phyloP scores from a whole-genome alignment of 768 basidiomycete species.

The Tubosaeta sp. region DNA sequence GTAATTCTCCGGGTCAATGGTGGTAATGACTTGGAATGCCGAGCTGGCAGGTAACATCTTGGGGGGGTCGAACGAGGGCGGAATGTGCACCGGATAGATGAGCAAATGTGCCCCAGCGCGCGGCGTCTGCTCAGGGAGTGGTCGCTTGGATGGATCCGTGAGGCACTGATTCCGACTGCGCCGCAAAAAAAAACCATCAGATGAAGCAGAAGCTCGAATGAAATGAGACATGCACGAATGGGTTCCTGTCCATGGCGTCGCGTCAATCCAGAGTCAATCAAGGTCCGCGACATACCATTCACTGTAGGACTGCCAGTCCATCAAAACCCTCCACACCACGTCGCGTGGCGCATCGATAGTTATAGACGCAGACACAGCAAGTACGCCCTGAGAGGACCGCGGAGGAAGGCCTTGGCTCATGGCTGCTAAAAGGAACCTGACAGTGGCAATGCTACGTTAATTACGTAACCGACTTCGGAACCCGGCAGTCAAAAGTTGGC shows the following conservation, averaged over 20 bases:
- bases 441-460: too few relatives aligned
- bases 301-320: slow-evolving; percentile 57
- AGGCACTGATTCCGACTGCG: slow-evolving; percentile 47
- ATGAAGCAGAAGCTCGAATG: neutral
- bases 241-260: slow-evolving; percentile 46
- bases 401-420: slow-evolving; percentile 35
- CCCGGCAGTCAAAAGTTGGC: too few relatives aligned
- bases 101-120: slow-evolving; percentile 44
- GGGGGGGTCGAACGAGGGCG: slow-evolving; percentile 48
- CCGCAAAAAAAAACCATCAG: neutral
- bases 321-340: slow-evolving; percentile 56
- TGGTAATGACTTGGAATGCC: slow-evolving; percentile 43
- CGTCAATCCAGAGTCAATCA: neutral
- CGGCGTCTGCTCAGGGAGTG: slow-evolving; percentile 44
- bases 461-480: too few relatives aligned
- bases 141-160: slow-evolving; percentile 38
- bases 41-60: slow-evolving; percentile 32
- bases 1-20: slow-evolving; percentile 49
- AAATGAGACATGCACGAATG: slow-evolving; percentile 51
- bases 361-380: slow-evolving; percentile 42
- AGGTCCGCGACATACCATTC: slow-evolving; percentile 46
- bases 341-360: slow-evolving; percentile 59
- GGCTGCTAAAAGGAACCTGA: neutral
- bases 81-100: slow-evolving; percentile 53
- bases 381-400: slow-evolving; percentile 38